Percentiles rank a stretch among this genome's conserved stretches.
Evolutionary conservation across 352 stramenopile species (phyloP).

Genomic region (Peronospora farinosa): DNA sequence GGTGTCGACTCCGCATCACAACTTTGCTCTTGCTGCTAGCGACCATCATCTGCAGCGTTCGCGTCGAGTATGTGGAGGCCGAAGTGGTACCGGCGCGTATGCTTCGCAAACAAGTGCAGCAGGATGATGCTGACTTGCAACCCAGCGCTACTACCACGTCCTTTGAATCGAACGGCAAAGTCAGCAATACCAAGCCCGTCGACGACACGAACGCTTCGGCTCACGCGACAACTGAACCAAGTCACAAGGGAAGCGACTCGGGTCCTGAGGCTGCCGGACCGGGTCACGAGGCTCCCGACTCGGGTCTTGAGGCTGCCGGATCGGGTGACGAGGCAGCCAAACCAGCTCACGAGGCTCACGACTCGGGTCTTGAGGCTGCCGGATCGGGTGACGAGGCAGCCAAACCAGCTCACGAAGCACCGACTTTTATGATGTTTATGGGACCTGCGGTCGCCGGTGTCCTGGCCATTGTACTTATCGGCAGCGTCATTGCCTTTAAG

Average conservation of each 20-base stretch:
- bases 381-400: conserved; percentile 10
- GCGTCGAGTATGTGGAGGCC: conserved; percentile 7
- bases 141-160: neutral
- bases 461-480: conserved; percentile 51
- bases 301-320: neutral
- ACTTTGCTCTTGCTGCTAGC: conserved; percentile 17
- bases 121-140: conserved; percentile 5
- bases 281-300: neutral
- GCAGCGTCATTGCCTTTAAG: conserved; percentile 50
- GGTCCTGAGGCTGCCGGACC: neutral
- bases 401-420: conserved; percentile 9
- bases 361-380: conserved; percentile 9
- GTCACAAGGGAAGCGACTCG: too few relatives aligned
- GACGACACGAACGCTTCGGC: too few relatives aligned
- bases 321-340: conserved; percentile 10
- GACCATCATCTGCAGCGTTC: conserved; percentile 14
- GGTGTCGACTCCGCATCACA: conserved; percentile 12
- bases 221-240: too few relatives aligned
- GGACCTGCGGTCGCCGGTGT: conserved; percentile 40
- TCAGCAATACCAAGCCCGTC: neutral
- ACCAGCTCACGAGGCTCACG: conserved; percentile 5
- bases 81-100: conserved; percentile 9
- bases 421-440: conserved; percentile 30
- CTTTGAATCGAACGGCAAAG: too few relatives aligned
- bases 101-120: conserved; percentile 9